Percentiles rank a stretch among this genome's conserved stretches.
Conservation (phyloP, 352 stramenopile genomes). For the Globisporangium splendens region DNA sequence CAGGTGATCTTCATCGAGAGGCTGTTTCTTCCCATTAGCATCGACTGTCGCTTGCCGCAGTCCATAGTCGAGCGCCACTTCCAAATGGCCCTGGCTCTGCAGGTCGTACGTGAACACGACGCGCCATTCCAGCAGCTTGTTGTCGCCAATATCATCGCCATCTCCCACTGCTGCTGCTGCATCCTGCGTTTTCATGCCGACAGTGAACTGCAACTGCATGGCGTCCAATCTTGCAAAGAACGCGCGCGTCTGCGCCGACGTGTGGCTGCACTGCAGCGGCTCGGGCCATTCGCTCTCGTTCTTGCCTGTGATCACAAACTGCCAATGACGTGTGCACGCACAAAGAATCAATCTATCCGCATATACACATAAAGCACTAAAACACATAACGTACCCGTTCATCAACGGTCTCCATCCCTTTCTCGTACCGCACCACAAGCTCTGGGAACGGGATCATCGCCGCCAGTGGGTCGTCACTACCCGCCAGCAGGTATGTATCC, state of each 20-base stretch:
- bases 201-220: conserved; percentile 55
- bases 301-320: conserved; percentile 42
- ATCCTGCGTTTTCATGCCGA: conserved; percentile 40
- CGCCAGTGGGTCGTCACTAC: conserved; percentile 9
- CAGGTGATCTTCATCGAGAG: conserved; percentile 20
- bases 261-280: conserved; percentile 28
- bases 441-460: conserved; percentile 35
- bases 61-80: conserved; percentile 58
- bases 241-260: conserved; percentile 28
- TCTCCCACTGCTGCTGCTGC: conserved; percentile 5
- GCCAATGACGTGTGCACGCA: neutral
- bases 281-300: conserved; percentile 50
- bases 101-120: conserved; percentile 66
- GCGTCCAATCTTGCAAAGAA: conserved; percentile 70
- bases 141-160: neutral
- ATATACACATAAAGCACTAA: neutral
- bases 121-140: conserved; percentile 52
- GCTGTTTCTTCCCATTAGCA: neutral
- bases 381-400: conserved; percentile 3
- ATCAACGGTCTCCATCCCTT: conserved; percentile 23
- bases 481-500: conserved; percentile 41
- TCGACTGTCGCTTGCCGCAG: conserved; percentile 17
- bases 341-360: no score
- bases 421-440: conserved; percentile 41
- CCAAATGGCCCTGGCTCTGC: conserved; percentile 64